Base-by-base conservation (phyloP, 148 eudicot species). In the Bassia scoparia region DNA sequence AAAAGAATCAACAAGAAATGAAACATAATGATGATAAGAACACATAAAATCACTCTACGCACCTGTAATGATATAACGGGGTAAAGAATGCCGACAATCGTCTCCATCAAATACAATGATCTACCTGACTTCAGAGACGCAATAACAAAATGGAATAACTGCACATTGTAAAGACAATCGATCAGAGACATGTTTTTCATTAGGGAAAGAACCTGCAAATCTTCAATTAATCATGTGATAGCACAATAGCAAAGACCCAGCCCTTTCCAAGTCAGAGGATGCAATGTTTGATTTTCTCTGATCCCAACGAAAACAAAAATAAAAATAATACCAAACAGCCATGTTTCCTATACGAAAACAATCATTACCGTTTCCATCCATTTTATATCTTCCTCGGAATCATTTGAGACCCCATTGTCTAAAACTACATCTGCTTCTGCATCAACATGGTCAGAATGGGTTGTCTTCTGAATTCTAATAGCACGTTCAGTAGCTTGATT, bases 281-380 rank as follows among this genome's bases (percentile, higher is more conserved):
- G 23, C 23, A 33, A 43, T 30, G 17, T 41, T 52, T 21, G 4
- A 53, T 18, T 38, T 53, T 9, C 14, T 70, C 64, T 48, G 35
- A 18, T 56, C 69, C 11, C 7, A 31, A 29, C 37, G 23, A 61
- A 31, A 16, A 21, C 58, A 34, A 49, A 63, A 48, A 41, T 37
- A 41, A 2, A 55, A 70, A 33, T 62, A 29, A 49, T 21, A 58
- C 26, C 15, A 38, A 54, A 53, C 15, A 24, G 29, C 48, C 53
- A 34, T 16, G 15, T 23, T 68, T 59, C 50, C 17, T 29, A 58
- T 27, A 3, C n/a, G 38, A 49, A 63, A 37, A 35, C n/a, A 72
- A 4, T 64, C 26, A 29, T 12, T 91, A 95, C 99, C 93, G 99
- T 91, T 86, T 95, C 99, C 96, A 95, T 90, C 99, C 99, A 91